phyloP scores from a whole-genome alignment of 108 stramenopile species.

The Epithemia pelagica region DNA sequence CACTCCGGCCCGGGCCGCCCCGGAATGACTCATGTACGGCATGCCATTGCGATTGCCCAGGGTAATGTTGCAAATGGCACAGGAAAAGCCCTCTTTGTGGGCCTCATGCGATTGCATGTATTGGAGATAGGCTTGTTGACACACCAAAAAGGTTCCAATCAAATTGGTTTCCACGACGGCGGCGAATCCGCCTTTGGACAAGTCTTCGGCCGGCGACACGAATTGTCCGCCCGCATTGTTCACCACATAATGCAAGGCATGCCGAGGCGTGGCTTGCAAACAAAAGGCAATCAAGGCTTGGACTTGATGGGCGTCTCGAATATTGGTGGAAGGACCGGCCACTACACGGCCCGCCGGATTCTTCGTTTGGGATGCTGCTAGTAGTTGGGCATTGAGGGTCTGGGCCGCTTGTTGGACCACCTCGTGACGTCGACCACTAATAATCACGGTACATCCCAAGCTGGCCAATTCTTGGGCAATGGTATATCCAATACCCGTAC shows the following conservation, averaged over 20 bases:
- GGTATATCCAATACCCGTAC: constrained; percentile 74
- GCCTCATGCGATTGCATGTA: constrained; percentile 79
- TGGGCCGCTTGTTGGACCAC: constrained; percentile 49
- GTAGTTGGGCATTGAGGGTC: constrained; percentile 37
- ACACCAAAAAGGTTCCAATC: constrained; percentile 72
- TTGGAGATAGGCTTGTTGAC: constrained; percentile 64
- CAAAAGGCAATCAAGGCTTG: constrained; percentile 39
- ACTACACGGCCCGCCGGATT: constrained; percentile 26
- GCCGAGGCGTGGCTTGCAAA: constrained; percentile 33
- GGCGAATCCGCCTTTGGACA: constrained; percentile 59
- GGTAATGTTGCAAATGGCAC: constrained; percentile 78
- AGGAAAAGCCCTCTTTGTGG: neutral
- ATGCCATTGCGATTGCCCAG: constrained; percentile 83
- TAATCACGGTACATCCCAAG: constrained; percentile 70
- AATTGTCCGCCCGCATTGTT: constrained; percentile 87
- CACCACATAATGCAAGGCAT: constrained; percentile 61
- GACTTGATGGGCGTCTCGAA: constrained; percentile 67
- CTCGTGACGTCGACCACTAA: constrained; percentile 58
- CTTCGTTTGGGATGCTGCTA: neutral
- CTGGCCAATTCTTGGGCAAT: constrained; percentile 61
- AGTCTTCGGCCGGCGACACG: constrained; percentile 56
- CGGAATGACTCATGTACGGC: constrained; percentile 78
- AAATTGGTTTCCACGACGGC: constrained; percentile 80
- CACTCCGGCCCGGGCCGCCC: constrained; percentile 75
- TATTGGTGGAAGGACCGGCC: constrained; percentile 61